These are phyloP conservation scores for Kockiozyma suomiensis DNA, from an alignment of 805 yeast genomes.

Conservation along the genomic window DNA sequence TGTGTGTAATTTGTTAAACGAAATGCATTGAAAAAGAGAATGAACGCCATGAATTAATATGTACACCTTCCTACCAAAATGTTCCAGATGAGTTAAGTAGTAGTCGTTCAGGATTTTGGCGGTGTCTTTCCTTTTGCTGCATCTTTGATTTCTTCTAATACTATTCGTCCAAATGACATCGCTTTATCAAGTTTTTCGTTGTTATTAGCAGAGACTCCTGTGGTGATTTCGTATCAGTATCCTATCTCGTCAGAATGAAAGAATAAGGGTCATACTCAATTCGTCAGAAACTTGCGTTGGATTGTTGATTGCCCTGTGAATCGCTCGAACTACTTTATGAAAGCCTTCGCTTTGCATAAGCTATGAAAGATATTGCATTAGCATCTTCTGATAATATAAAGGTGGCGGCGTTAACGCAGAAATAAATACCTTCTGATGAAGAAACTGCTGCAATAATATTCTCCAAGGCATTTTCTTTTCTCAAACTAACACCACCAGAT, in stretches of 20 bases:
- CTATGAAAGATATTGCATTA: neutral
- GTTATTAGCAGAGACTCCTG: conserved; percentile 8
- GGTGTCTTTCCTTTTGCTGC: conserved; percentile 21
- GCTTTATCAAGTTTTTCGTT: conserved; percentile 20
- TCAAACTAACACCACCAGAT: neutral
- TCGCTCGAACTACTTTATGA: conserved; percentile 20
- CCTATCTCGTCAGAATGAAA: neutral
- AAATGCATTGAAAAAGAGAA: neutral
- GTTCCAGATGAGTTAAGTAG: neutral
- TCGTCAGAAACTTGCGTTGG: conserved; percentile 11
- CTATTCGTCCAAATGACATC: conserved; percentile 12
- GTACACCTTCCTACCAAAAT: neutral
- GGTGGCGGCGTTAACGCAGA: neutral
- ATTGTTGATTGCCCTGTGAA: conserved; percentile 21
- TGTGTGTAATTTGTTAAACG: neutral
- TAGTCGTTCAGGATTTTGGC: neutral
- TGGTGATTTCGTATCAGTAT: too few relatives aligned
- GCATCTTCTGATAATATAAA: neutral
- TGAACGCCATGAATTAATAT: neutral
- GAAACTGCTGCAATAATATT: conserved; percentile 3
- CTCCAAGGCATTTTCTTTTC: conserved; percentile 25
- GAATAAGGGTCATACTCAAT: conserved; percentile 15
- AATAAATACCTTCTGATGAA: conserved; percentile 18
- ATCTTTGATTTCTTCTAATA: conserved; percentile 25
- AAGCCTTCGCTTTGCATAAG: conserved; percentile 24